Evolutionary conservation across 1,284 basidiomycete species (phyloP).

Genomic region (Butyriboletus appendiculatus): DNA sequence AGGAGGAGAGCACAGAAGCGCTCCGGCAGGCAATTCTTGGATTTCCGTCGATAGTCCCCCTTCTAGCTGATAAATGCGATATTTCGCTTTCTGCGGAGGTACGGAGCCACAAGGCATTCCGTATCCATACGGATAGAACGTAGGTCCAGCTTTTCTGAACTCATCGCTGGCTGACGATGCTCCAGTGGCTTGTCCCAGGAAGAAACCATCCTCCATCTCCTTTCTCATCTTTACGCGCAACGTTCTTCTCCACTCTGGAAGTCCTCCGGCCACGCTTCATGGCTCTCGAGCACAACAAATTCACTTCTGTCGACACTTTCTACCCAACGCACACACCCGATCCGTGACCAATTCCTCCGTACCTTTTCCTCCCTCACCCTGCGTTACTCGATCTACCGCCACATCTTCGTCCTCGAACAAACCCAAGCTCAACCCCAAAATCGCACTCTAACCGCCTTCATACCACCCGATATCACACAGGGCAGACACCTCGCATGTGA

Average conservation of each 20-base stretch:
- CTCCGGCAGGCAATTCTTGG: slow-evolving; percentile 71
- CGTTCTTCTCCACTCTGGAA: slow-evolving; percentile 84
- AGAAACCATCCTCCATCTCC: slow-evolving; percentile 58
- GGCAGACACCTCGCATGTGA: slow-evolving; percentile 72
- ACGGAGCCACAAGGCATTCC: slow-evolving; percentile 61
- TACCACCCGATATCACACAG: slow-evolving; percentile 56
- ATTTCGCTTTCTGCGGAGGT: slow-evolving; percentile 60
- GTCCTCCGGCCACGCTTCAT: slow-evolving; percentile 58
- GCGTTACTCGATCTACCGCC: slow-evolving; percentile 65
- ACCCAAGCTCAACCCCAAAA: slow-evolving; percentile 45
- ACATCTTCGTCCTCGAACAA: slow-evolving; percentile 71
- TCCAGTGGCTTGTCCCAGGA: slow-evolving; percentile 41
- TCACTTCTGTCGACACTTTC: slow-evolving; percentile 39
- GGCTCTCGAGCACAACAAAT: slow-evolving; percentile 65
- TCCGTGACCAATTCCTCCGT: slow-evolving; percentile 43
- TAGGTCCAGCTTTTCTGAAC: slow-evolving; percentile 34
- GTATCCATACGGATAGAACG: slow-evolving; percentile 68
- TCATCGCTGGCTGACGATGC: slow-evolving; percentile 5
- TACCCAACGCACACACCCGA: slow-evolving; percentile 38
- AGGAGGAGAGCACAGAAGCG: slow-evolving; percentile 55
- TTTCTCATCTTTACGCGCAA: slow-evolving; percentile 84
- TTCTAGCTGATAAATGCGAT: slow-evolving; percentile 84
- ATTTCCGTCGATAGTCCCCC: slow-evolving; percentile 79
- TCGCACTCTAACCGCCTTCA: slow-evolving; percentile 61
- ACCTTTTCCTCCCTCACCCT: slow-evolving; percentile 46